Conservation (phyloP, 1,284 basidiomycete species). For the Ganoderma multipileum region DNA sequence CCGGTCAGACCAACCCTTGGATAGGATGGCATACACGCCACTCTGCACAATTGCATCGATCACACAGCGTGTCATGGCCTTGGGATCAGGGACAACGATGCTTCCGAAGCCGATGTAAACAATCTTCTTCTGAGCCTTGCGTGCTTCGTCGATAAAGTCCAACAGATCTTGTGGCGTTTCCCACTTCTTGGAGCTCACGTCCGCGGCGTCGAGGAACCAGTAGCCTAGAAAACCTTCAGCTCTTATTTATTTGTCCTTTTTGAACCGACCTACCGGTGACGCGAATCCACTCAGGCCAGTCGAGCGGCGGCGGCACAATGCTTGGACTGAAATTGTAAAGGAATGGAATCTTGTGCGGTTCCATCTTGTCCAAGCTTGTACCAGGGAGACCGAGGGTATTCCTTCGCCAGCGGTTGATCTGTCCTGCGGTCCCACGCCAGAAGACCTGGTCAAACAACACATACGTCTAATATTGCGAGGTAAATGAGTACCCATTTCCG, state of each 20-base stretch:
- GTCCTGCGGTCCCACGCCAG: slow-evolving; percentile 92
- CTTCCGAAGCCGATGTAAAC: slow-evolving; percentile 99
- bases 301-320: slow-evolving; percentile 88
- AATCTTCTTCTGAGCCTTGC: slow-evolving; percentile 81
- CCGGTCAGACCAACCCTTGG: slow-evolving; percentile 98
- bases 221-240: slow-evolving; percentile 64
- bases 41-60: slow-evolving; percentile 87
- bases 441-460: slow-evolving; percentile 98
- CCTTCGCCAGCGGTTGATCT: slow-evolving; percentile 94
- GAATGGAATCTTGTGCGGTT: slow-evolving; percentile 96
- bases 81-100: slow-evolving; percentile 95
- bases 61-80: slow-evolving; percentile 89
- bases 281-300: slow-evolving; percentile 99
- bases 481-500: neutral
- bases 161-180: slow-evolving; percentile 81
- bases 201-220: slow-evolving; percentile 94
- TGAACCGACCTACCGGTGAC: slow-evolving; percentile 71
- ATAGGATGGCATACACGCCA: slow-evolving; percentile 90
- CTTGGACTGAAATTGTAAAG: slow-evolving; percentile 96
- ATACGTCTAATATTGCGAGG: slow-evolving; percentile 61
- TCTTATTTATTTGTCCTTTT: too few species aligned
- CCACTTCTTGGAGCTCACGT: slow-evolving; percentile 89
- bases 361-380: slow-evolving; percentile 92
- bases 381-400: slow-evolving; percentile 78
- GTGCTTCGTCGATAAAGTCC: slow-evolving; percentile 84